A percentile compares a stretch with the other conserved stretches of the same genome.
These are phyloP conservation scores for Saitozyma podzolica DNA, from an alignment of 768 basidiomycete genomes.

Conservation along the genomic window DNA sequence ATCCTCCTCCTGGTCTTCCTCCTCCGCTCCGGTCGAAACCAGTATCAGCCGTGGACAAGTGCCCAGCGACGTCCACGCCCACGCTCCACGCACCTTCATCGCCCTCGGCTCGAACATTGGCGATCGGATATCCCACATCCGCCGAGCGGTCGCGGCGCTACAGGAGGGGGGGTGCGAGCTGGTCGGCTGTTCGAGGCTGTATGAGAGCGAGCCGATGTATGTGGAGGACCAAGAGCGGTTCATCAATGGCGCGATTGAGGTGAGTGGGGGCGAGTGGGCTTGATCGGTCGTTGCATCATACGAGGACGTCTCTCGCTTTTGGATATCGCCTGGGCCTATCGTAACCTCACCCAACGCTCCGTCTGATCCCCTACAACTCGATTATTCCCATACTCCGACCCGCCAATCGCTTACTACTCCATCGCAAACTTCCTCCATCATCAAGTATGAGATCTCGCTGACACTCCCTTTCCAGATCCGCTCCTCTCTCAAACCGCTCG, in stretches of 20 bases:
- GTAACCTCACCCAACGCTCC: too few relatives aligned
- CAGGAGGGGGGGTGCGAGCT: conserved; percentile 56
- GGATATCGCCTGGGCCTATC: too few relatives aligned
- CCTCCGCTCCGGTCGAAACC: neutral
- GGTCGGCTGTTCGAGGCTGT: conserved; percentile 70
- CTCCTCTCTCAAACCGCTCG: conserved; percentile 65
- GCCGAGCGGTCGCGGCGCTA: conserved; percentile 70
- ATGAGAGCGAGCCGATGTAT: conserved; percentile 95
- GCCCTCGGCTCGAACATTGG: conserved; percentile 90
- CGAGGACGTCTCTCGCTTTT: too few relatives aligned
- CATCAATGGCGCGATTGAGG: conserved; percentile 87
- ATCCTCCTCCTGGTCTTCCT: neutral
- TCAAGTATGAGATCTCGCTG: neutral
- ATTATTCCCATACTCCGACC: too few relatives aligned
- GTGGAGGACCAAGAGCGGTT: conserved; percentile 84
- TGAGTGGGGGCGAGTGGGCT: conserved; percentile 58
- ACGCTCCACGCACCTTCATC: conserved; percentile 58
- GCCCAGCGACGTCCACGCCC: neutral
- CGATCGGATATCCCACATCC: conserved; percentile 79
- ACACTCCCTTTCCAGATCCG: conserved; percentile 61
- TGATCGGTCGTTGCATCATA: too few relatives aligned
- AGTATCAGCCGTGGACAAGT: neutral
- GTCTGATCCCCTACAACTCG: too few relatives aligned
- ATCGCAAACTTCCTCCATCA: too few relatives aligned
- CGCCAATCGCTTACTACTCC: too few relatives aligned